A percentile compares a stretch with the other conserved stretches of the same genome.
Evolutionary conservation across 352 stramenopile genomes (phyloP).

Genomic region (Blastocystis sp.): DNA sequence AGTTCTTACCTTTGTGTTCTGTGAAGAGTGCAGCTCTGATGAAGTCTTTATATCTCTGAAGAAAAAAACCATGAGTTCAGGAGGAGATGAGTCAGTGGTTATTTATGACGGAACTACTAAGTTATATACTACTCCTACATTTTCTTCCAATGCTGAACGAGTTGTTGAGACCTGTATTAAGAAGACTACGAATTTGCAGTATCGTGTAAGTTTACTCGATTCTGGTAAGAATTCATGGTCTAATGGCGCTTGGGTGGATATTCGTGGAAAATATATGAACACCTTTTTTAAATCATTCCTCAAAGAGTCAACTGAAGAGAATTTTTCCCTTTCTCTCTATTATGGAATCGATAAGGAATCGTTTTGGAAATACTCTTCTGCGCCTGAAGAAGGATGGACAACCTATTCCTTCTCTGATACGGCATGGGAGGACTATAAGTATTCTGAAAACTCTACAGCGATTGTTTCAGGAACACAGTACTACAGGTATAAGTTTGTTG

Average conservation of each 20-base stretch:
- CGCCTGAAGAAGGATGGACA: background rate
- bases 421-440: background rate
- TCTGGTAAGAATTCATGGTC: background rate
- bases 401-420: background rate
- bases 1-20: background rate
- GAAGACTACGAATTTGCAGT: background rate
- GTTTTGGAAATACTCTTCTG: background rate
- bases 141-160: background rate
- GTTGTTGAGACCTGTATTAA: background rate
- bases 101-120: background rate
- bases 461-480: background rate
- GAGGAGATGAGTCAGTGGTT: background rate
- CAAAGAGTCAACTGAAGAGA: background rate
- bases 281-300: background rate
- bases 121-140: background rate
- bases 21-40: background rate
- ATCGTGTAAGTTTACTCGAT: background rate
- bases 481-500: background rate
- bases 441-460: background rate
- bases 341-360: background rate
- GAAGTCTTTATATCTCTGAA: background rate
- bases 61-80: background rate
- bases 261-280: background rate
- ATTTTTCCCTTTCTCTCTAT: background rate
- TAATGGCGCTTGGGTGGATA: background rate